phyloP scores from a whole-genome alignment of 371 early-diverging fungal species.

The Apophysomyces ossiformis region DNA sequence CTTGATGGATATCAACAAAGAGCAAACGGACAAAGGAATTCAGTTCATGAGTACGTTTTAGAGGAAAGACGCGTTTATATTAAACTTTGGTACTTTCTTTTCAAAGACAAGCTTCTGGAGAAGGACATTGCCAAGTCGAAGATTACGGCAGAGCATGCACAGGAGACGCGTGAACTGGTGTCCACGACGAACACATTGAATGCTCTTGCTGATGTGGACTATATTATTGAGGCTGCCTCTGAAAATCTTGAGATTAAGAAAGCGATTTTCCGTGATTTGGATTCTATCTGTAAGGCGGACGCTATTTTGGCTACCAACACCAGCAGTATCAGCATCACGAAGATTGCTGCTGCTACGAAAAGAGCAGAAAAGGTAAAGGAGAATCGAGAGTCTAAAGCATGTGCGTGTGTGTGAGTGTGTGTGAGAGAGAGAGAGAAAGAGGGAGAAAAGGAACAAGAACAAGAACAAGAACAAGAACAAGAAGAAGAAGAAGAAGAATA shows the following conservation, averaged over 20 bases:
- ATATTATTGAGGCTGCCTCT: conserved; percentile 95
- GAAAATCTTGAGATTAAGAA: conserved; percentile 90
- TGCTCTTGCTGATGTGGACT: conserved; percentile 70
- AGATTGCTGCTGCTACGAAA: conserved; percentile 90
- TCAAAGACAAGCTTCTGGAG: conserved; percentile 76
- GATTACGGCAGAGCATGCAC: conserved; percentile 80
- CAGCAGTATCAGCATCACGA: conserved; percentile 93
- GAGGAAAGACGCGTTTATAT: background rate
- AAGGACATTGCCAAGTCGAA: conserved; percentile 92
- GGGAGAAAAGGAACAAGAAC: too few relatives aligned
- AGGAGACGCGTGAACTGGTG: conserved; percentile 69
- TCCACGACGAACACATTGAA: conserved; percentile 62
- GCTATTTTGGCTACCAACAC: conserved; percentile 97
- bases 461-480: too few relatives aligned
- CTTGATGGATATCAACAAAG: conserved; percentile 81
- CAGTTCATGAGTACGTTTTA: conserved; percentile 74
- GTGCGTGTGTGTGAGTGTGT: background rate
- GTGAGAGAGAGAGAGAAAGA: too few relatives aligned
- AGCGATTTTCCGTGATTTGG: conserved; percentile 82
- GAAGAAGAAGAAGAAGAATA: too few relatives aligned
- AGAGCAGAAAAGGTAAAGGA: conserved; percentile 70
- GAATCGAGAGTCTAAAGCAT: background rate
- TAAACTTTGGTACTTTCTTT: background rate
- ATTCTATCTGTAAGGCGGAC: conserved; percentile 64
- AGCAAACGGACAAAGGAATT: conserved; percentile 83